Base-by-base conservation (phyloP, 352 stramenopile species). In the Pythium aristosporum region DNA sequence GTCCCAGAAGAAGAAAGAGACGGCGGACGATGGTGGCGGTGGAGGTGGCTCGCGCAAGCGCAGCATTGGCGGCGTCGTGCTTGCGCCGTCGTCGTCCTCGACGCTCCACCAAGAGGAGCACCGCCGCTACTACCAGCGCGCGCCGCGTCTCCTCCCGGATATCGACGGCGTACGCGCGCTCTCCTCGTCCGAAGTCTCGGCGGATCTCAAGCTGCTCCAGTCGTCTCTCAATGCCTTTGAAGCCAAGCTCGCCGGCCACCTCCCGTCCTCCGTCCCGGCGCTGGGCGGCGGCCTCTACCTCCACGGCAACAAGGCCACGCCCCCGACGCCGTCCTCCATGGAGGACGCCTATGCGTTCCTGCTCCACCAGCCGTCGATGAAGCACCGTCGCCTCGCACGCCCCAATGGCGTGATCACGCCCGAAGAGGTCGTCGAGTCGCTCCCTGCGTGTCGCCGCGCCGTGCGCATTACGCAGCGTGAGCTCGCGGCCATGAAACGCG, bases 381-480 rank as follows among this genome's bases (percentile, higher is more conserved):
- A 85, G 51, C 20, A 47, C n/a, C 51, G 51, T 8, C 74, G 74
- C 23, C 68, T 75, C 10, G 49, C 71, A n/a, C 72, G 81, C 36
- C 32, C 73, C 4, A 80, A 64, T 56, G 75, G 68, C 37, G 72
- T 87, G n/a, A 69, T 91, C 54, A 80, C 82, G 32, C 77, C 85
- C 0, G 85, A 93, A 60, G 85, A 92, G 57, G 68, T 94, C 46
- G 75, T 94, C 10, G 79, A 88, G 71, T 79, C 82, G 18, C 71
- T 94, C 15, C 85, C 85, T 1, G 69, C 72, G 42, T 85, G 77
- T 47, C 76, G 82, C 39, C 83, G 81, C 20, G 82, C 85, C 25
- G 81, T 94, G 56, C 80, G 82, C 16, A 77, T 94, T 42, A 92
- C 85, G 47, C 82, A 94, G 55, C 74, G 82, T 18, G 85, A 94